Base-by-base conservation (phyloP, 306 rosid genomes). In the Rosa multiflora region DNA sequence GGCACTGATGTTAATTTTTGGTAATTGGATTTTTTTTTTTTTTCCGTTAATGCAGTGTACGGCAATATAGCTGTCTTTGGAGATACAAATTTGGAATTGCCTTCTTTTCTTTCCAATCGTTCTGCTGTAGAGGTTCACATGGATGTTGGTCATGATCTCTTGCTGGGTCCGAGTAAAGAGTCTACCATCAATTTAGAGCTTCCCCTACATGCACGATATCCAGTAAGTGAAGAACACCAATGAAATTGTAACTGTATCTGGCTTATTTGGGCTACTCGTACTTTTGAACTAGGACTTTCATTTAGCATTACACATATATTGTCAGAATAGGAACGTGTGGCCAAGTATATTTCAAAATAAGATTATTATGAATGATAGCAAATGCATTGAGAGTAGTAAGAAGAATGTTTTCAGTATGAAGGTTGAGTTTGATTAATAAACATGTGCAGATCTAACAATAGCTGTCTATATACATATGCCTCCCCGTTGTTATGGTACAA, bases 181-280 rank as follows among this genome's bases (percentile, higher is more conserved):
- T 32, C 79, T 53, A 81, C 82, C 77, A 79, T 91, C 78, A 75
- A 72, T 43, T 23, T 86, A 51, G 87, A 87, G 67, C 82, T 92
- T 87, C 97, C 99, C 8, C 70, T 94, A 80, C 97, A 94, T 62
- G 93, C 93, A 69, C 87, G 98, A 80, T 92, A 94, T 85, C 95
- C 90, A 23, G 98, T 92, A 87, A 86, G 85, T 73, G 64, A 78
- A 11, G 44, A 35, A 43, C 43, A 6, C 21, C 35, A 46, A 49
- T 66, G 20, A 76, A 70, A 78, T 59, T 80, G 47, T 12, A 64
- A 67, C 53, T 35, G 29, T 68, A 52, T 35, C 15, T 55, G 26
- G 10, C 37, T 10, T 71, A 40, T 55, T 67, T 73, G 40, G 44
- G 61, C 2, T 75, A 59, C 17, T 26, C 4, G 18, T 72, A 49